Conservation (phyloP, 2,329 filamentous ascomycete species). For the Nannizziopsis arthrosporioides region DNA sequence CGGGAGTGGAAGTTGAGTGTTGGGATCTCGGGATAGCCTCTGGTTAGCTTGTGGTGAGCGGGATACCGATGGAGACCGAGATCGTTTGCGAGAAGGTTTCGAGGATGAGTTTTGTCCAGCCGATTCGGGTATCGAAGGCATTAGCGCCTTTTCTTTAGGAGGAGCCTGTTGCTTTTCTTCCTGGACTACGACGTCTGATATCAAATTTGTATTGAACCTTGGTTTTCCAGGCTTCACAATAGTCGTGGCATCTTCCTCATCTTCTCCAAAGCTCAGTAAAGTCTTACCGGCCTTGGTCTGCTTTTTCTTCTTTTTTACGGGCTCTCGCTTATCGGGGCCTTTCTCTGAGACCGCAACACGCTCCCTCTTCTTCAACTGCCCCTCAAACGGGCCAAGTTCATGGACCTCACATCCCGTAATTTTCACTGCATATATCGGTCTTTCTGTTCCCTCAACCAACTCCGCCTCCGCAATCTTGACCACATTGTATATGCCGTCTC, state of each 20-base stretch:
- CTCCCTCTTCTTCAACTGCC: conserved; percentile 35
- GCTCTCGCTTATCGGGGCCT: conserved; percentile 19
- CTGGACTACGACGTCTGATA: conserved; percentile 23
- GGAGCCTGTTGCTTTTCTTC: conserved; percentile 12
- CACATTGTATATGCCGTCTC: conserved; percentile 91
- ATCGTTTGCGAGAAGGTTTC: conserved; percentile 20
- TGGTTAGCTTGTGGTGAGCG: conserved; percentile 20
- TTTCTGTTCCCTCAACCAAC: conserved; percentile 62
- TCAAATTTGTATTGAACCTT: conserved; percentile 39
- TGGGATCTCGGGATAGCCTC: conserved; percentile 31
- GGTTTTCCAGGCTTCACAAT: conserved; percentile 33
- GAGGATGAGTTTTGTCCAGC: conserved; percentile 1
- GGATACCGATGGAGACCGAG: conserved; percentile 26
- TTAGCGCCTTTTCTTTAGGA: conserved; percentile 13
- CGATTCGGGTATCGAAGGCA: not conserved
- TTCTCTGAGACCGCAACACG: conserved; percentile 22
- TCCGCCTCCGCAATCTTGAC: conserved; percentile 88
- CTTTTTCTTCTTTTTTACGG: conserved; percentile 32
- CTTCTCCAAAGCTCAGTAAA: conserved; percentile 39
- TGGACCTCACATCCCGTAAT: conserved; percentile 44
- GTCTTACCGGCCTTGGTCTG: conserved; percentile 33
- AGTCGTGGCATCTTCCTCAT: conserved; percentile 26
- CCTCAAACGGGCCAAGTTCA: conserved; percentile 36
- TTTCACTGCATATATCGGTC: conserved; percentile 74
- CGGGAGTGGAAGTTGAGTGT: conserved; percentile 35